phyloP scores from a whole-genome alignment of 148 eudicot genomes.

The Vaccinium macrocarpon region DNA sequence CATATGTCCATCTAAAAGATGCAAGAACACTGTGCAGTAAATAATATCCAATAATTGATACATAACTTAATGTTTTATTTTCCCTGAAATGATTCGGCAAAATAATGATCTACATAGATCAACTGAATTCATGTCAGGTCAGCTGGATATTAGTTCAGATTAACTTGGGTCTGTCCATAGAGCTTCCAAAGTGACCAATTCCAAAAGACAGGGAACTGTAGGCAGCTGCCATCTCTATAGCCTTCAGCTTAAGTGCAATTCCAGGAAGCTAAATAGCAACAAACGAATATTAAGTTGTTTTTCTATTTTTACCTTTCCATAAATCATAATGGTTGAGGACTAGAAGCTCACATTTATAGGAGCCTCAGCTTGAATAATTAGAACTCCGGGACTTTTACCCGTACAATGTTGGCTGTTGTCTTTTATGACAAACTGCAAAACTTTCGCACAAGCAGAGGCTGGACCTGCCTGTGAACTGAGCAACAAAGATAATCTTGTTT shows the following conservation, averaged over 20 bases:
- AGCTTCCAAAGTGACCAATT: constrained; percentile 79
- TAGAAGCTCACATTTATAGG: constrained; percentile 40
- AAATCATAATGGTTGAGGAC: background rate
- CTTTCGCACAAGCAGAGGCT: constrained; percentile 78
- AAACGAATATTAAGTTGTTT: background rate
- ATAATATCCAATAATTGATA: background rate
- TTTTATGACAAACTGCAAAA: constrained; percentile 45
- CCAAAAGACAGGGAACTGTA: constrained; percentile 82
- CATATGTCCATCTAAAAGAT: background rate
- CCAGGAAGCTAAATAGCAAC: constrained; percentile 15
- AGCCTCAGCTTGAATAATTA: constrained; percentile 79
- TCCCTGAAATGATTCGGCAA: background rate
- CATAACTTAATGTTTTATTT: background rate
- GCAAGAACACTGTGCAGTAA: background rate
- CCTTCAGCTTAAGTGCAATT: constrained; percentile 19
- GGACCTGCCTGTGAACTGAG: constrained; percentile 82
- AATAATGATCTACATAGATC: background rate
- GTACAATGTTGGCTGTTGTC: constrained; percentile 41
- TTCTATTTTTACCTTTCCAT: background rate
- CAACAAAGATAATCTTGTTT: constrained; percentile 12
- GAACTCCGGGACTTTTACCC: constrained; percentile 76
- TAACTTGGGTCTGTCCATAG: constrained; percentile 82
- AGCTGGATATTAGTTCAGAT: background rate
- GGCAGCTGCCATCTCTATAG: constrained; percentile 89
- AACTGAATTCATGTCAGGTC: background rate